Evolutionary conservation across 345 rosid genomes (phyloP).

Genomic region (Eucalyptus guilfoylei): DNA sequence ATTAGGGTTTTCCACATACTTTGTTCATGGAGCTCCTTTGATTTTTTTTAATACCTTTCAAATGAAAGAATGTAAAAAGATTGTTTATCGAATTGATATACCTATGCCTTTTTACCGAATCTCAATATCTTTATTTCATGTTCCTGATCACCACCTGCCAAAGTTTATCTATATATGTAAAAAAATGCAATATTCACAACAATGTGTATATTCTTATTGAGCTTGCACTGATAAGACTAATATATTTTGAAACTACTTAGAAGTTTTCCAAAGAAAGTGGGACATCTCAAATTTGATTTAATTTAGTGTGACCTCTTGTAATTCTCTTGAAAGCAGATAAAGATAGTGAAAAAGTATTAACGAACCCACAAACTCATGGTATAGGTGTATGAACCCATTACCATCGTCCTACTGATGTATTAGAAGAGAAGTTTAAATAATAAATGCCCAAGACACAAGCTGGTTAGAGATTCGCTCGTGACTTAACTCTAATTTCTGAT

Average conservation of each 20-base stretch:
- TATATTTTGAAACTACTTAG: too few relatives aligned
- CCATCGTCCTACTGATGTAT: not conserved
- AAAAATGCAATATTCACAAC: too few relatives aligned
- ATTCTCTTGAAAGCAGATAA: too few relatives aligned
- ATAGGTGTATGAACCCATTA: not conserved
- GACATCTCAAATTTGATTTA: not conserved
- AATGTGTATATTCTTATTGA: too few relatives aligned
- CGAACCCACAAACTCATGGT: not conserved
- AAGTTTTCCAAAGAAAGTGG: not conserved
- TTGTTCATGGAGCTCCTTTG: not conserved
- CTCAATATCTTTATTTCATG: not conserved
- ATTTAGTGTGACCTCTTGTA: not conserved
- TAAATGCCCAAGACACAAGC: too few relatives aligned
- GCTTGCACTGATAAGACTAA: not conserved
- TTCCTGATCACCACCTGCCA: not conserved
- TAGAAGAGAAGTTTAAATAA: not conserved
- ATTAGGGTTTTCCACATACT: not conserved
- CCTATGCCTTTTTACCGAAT: not conserved
- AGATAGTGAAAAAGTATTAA: too few relatives aligned
- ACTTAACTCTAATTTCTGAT: too few relatives aligned
- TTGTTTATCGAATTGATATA: not conserved
- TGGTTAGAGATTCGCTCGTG: too few relatives aligned
- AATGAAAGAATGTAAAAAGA: too few relatives aligned
- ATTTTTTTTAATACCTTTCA: too few relatives aligned
- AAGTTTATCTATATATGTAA: too few relatives aligned